Percentiles rank a stretch among this genome's conserved stretches.
These are phyloP conservation scores for Kandelia obovata DNA, from an alignment of 345 rosid species.

Conservation along the genomic window DNA sequence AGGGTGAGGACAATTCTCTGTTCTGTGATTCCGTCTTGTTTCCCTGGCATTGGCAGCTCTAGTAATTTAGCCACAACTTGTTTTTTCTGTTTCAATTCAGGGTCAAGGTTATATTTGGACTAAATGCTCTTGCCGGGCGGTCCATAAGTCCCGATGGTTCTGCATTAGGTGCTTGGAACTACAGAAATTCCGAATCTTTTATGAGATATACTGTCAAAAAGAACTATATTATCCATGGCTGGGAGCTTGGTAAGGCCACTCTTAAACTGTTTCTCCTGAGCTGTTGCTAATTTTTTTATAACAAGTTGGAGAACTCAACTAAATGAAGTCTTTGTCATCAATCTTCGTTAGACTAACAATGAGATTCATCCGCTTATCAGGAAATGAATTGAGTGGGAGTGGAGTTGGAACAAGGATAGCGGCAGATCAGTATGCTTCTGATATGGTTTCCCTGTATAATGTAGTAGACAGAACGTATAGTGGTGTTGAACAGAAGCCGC, in stretches of 20 bases:
- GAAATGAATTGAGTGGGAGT: conserved; percentile 76
- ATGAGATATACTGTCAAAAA: conserved; percentile 52
- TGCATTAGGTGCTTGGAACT: conserved; percentile 71
- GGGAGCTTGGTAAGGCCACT: conserved; percentile 75
- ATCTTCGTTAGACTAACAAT: neutral
- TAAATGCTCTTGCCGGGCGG: conserved; percentile 68
- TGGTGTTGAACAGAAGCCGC: conserved; percentile 47
- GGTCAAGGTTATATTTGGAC: conserved; percentile 65
- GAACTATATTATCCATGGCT: conserved; percentile 52
- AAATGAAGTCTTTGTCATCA: no score
- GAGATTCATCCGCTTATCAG: conserved; percentile 30
- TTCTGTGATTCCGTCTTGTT: neutral
- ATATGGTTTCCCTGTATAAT: conserved; percentile 51
- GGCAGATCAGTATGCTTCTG: conserved; percentile 69
- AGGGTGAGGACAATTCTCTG: conserved; percentile 32
- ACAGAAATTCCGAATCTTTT: conserved; percentile 65
- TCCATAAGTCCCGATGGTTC: conserved; percentile 37
- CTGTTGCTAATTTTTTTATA: no score
- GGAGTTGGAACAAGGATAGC: conserved; percentile 76
- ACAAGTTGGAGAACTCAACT: no score
- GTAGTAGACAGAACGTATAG: conserved; percentile 48
- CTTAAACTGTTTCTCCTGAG: neutral
- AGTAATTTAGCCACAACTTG: neutral
- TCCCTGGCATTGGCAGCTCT: neutral
- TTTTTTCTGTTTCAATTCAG: conserved; percentile 33